Evolutionary conservation across 1,284 basidiomycete genomes (phyloP).

Genomic region (Austroboletus niveus): DNA sequence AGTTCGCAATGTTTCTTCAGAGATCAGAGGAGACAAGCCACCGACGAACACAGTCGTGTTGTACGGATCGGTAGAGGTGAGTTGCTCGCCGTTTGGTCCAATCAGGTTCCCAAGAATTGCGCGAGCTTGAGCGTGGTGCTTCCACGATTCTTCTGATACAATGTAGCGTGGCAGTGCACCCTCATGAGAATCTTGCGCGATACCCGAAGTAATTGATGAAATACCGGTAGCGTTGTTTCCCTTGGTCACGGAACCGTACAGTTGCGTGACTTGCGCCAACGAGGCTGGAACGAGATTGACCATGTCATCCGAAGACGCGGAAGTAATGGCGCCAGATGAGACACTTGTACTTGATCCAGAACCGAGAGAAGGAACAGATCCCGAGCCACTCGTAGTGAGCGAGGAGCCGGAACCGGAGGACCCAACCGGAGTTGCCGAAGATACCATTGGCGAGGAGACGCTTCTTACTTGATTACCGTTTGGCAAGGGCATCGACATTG

Average conservation of each 20-base stretch:
- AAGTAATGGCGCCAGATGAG: conserved; percentile 41
- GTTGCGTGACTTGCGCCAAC: conserved; percentile 46
- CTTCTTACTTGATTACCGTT: conserved; percentile 50
- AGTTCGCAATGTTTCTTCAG: conserved; percentile 82
- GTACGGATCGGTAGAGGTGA: conserved; percentile 83
- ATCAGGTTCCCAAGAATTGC: conserved; percentile 78
- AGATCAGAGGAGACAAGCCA: conserved; percentile 80
- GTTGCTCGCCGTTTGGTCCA: conserved; percentile 79
- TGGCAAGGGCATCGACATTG: conserved; percentile 48
- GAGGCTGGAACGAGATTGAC: conserved; percentile 41
- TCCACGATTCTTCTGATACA: conserved; percentile 75
- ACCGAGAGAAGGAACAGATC: conserved; percentile 55
- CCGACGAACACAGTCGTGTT: conserved; percentile 94
- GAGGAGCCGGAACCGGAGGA: conserved; percentile 56
- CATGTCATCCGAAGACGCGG: conserved; percentile 51
- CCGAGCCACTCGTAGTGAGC: conserved; percentile 44
- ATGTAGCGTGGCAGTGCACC: conserved; percentile 47
- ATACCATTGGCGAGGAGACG: conserved; percentile 65
- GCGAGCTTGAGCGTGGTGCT: conserved; percentile 75
- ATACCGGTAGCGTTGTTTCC: conserved; percentile 29
- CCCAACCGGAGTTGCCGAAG: conserved; percentile 42
- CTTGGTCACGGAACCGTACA: conserved; percentile 42
- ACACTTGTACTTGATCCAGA: conserved; percentile 52
- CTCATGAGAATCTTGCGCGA: conserved; percentile 41
- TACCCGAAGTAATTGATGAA: conserved; percentile 41